Conservation (phyloP, 2,329 filamentous ascomycete genomes). For the Aureobasidium sp. region DNA sequence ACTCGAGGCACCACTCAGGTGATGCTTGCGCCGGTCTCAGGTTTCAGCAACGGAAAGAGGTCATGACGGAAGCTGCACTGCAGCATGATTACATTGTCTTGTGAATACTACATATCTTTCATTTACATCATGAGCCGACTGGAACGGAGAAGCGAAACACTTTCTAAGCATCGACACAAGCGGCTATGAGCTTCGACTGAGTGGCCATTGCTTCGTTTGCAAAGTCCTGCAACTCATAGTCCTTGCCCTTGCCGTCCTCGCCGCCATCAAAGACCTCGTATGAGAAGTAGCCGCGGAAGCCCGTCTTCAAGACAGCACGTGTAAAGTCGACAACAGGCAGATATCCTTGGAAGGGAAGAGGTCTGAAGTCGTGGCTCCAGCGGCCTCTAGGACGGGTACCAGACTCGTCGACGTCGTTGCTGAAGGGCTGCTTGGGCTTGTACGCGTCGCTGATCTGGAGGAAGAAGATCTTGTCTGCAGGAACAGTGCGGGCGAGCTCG, state of each 20-base stretch:
- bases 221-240: constrained; percentile 38
- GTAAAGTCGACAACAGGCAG: constrained; percentile 58
- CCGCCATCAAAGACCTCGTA: constrained; percentile 63
- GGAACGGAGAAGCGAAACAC: not conserved
- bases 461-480: constrained; percentile 62
- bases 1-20: no score
- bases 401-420: constrained; percentile 37
- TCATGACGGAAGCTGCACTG: not conserved
- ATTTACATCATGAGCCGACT: not conserved
- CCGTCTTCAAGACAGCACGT: constrained; percentile 56
- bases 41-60: no score
- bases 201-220: constrained; percentile 23
- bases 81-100: not conserved
- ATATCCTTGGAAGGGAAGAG: constrained; percentile 63
- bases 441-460: constrained; percentile 71
- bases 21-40: not conserved
- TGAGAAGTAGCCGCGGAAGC: constrained; percentile 58
- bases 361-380: constrained; percentile 66
- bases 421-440: constrained; percentile 48
- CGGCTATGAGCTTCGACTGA: constrained; percentile 33
- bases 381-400: constrained; percentile 52
- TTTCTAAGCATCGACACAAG: constrained; percentile 21
- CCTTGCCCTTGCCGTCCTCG: constrained; percentile 43
- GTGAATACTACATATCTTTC: not conserved
- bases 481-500: constrained; percentile 49